These are phyloP conservation scores for Saturnispora kantuleensis DNA, from an alignment of 805 yeast species.

Conservation along the genomic window DNA sequence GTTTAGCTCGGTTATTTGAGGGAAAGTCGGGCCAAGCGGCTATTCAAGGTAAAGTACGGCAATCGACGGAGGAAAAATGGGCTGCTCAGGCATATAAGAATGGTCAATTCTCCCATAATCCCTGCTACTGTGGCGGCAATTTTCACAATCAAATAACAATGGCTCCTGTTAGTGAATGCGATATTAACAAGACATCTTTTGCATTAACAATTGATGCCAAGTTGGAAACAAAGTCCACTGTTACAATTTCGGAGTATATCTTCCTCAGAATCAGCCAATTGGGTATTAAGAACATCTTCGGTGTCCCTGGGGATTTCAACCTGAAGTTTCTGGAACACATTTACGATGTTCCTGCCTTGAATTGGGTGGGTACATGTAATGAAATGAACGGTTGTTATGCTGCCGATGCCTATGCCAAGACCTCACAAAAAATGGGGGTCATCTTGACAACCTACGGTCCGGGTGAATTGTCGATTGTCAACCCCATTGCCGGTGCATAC, in stretches of 20 bases:
- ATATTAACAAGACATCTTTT: neutral
- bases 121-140: too few species aligned
- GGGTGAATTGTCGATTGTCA: conserved; percentile 76
- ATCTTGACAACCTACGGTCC: conserved; percentile 83
- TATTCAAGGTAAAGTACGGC: too few species aligned
- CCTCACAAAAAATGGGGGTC: conserved; percentile 65
- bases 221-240: conserved; percentile 1
- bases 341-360: conserved; percentile 62
- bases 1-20: too few species aligned
- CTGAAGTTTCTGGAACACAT: conserved; percentile 60
- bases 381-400: conserved; percentile 85
- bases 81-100: too few species aligned
- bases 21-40: too few species aligned
- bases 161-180: conserved; percentile 1
- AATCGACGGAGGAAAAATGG: too few species aligned
- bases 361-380: conserved; percentile 89
- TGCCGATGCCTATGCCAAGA: conserved; percentile 78
- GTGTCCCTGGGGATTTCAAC: conserved; percentile 80
- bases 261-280: conserved; percentile 73
- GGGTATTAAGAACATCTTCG: conserved; percentile 61
- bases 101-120: too few species aligned
- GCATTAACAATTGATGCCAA: neutral
- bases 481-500: conserved; percentile 81
- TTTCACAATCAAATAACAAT: neutral
- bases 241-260: conserved; percentile 36